These are phyloP conservation scores for Metarhizium guizhouense DNA, from an alignment of 2,329 filamentous ascomycete species.

Conservation along the genomic window DNA sequence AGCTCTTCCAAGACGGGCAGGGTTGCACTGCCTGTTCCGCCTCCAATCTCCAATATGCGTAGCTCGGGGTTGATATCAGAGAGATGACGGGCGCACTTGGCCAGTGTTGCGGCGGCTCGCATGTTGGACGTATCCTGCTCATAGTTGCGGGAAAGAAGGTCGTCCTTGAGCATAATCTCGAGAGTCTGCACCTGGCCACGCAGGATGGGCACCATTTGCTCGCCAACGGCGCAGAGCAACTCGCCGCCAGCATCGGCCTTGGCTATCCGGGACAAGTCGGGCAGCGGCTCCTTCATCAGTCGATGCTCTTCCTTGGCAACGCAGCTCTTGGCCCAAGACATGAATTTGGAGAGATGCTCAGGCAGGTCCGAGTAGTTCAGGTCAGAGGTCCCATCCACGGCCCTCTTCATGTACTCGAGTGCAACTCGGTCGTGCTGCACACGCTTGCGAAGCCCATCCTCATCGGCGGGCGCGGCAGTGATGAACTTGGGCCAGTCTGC, in stretches of 20 bases:
- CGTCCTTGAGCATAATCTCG: slow-evolving; percentile 19
- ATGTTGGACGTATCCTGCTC: slow-evolving; percentile 4
- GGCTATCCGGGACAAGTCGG: too few relatives aligned
- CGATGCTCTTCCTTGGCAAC: too few relatives aligned
- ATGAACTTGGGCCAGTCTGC: too few relatives aligned
- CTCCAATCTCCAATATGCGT: slow-evolving; percentile 32
- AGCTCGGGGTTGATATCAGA: slow-evolving; percentile 29
- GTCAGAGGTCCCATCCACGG: too few relatives aligned
- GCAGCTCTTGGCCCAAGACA: too few relatives aligned
- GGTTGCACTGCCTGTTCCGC: slow-evolving; percentile 34
- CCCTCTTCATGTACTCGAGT: too few relatives aligned
- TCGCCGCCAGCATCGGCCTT: slow-evolving; percentile 11
- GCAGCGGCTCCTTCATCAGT: too few relatives aligned
- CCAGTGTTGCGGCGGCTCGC: background rate
- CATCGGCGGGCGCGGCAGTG: too few relatives aligned
- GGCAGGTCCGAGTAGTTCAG: too few relatives aligned
- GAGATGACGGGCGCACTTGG: background rate
- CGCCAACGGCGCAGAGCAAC: slow-evolving; percentile 15
- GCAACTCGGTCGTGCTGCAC: too few relatives aligned
- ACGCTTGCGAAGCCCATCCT: too few relatives aligned
- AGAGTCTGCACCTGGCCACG: slow-evolving; percentile 15
- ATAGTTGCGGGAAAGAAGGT: slow-evolving; percentile 13
- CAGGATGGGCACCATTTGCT: slow-evolving; percentile 14
- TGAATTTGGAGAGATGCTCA: too few relatives aligned
- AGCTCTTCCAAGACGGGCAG: slow-evolving; percentile 19